Evolutionary conservation across 768 basidiomycete species (phyloP).

Genomic region (Tylopilus vinaceipallidus): DNA sequence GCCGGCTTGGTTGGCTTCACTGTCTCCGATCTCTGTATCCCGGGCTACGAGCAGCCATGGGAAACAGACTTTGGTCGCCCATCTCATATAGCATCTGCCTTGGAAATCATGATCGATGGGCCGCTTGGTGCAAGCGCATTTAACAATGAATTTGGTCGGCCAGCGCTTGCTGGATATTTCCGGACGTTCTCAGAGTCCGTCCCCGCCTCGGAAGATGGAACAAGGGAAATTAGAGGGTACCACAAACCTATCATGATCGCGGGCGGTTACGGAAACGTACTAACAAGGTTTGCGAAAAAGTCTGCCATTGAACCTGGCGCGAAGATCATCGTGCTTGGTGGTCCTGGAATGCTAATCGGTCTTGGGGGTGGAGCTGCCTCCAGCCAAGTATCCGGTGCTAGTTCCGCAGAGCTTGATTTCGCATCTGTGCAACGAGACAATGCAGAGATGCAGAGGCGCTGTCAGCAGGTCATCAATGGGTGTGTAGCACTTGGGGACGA

Average conservation of each 20-base stretch:
- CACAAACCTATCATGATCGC: slow-evolving; percentile 99
- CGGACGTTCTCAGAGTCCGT: slow-evolving; percentile 88
- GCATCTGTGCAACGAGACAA: slow-evolving; percentile 98
- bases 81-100: slow-evolving; percentile 83
- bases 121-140: slow-evolving; percentile 94
- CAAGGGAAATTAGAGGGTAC: slow-evolving; percentile 81
- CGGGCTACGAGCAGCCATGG: slow-evolving; percentile 91
- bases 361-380: slow-evolving; percentile 96
- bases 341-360: slow-evolving; percentile 95
- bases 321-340: slow-evolving; percentile 89
- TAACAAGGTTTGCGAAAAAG: slow-evolving; percentile 80
- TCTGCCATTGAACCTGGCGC: slow-evolving; percentile 73
- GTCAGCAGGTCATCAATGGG: slow-evolving; percentile 95
- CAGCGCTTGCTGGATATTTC: slow-evolving; percentile 91
- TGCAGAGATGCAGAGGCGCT: slow-evolving; percentile 96
- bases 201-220: slow-evolving; percentile 47
- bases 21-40: slow-evolving; percentile 90
- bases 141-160: slow-evolving; percentile 98
- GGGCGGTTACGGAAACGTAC: slow-evolving; percentile 93
- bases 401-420: slow-evolving; percentile 92
- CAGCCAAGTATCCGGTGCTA: slow-evolving; percentile 87
- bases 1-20: slow-evolving; percentile 93
- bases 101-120: slow-evolving; percentile 97
- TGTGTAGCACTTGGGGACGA: slow-evolving; percentile 60
- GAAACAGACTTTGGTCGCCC: slow-evolving; percentile 93